These are phyloP conservation scores for Scleroderma citrinum DNA, from an alignment of 768 basidiomycete species.

Conservation along the genomic window DNA sequence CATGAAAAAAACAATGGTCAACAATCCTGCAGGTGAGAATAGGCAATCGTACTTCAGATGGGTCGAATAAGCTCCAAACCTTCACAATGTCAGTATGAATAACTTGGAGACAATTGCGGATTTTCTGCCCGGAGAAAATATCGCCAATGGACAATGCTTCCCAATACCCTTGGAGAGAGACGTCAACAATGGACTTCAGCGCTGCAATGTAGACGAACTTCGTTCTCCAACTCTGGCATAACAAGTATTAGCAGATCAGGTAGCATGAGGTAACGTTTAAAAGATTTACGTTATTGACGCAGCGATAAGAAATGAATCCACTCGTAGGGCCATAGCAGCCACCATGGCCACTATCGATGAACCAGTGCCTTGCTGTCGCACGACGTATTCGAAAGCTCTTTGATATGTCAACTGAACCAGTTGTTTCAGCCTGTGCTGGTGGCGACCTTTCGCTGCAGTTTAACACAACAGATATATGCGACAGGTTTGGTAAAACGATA, in stretches of 20 bases:
- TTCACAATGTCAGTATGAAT: conserved; percentile 15
- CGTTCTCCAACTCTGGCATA: background rate
- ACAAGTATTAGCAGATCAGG: background rate
- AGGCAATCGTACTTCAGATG: background rate
- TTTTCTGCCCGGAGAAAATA: conserved; percentile 2
- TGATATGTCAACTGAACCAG: conserved; percentile 1
- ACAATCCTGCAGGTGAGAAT: background rate
- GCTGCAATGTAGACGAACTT: background rate
- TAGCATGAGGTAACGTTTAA: background rate
- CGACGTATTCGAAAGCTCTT: background rate
- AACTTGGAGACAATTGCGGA: conserved; percentile 9
- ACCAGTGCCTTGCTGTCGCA: background rate
- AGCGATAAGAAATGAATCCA: background rate
- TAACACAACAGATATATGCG: background rate
- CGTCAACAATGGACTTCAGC: background rate
- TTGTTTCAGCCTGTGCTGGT: background rate
- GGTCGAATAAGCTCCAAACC: conserved; percentile 13
- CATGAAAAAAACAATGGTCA: background rate
- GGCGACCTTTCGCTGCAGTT: background rate
- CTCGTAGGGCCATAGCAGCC: conserved; percentile 1
- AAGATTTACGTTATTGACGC: background rate
- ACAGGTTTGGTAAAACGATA: background rate
- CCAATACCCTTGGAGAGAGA: conserved; percentile 11
- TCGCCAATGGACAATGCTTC: conserved; percentile 2
- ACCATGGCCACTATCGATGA: background rate